Evolutionary conservation across 169 alveolate species (phyloP), one percentile per base, ranked within the genome.

Genomic region (Plasmodium inui): DNA sequence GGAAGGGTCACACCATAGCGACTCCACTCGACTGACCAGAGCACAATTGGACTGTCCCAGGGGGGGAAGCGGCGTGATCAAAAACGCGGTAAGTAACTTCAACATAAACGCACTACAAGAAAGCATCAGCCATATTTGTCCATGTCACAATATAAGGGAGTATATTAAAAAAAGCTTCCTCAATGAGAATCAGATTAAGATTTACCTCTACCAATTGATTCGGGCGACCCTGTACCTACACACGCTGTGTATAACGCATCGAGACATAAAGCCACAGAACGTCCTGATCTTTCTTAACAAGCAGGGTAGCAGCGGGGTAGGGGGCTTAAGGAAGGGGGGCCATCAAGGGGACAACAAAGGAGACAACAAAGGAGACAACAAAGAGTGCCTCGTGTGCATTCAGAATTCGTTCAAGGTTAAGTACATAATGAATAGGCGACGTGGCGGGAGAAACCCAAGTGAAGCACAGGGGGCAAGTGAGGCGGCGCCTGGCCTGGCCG

Each of bases 221-320:
- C 93, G 99, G 93, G 98, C 99, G 9, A 96, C 99, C 53, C 99
- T 99, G 61, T 99, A 98, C 92, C 97, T 99, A 28, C 99, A 99
- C 82, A 96, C 99, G 10, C 94, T 97, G 53, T 99, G 99, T 2
- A 97, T 99, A 61, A 98, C 99, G 83, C 99, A 99, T 95, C 97
- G 99, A 84, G 99, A 99, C 84, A 98, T 99, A 82, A 99, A 99
- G 92, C 99, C 99, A 17, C 99, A 99, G 94, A 99, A 99, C 95
- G 96, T 99, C 37, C 98, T 99, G 26, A 99, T 99, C 17, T 86
- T 86, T 76, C 32, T 86, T 12, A 86, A 86, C 46, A 86, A 86
- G 53, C 8, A 83, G 1, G 39, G 46, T 37, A 57, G 55, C 37
- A 2, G 3, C 17, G 26, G 12, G 14, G 71, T 2, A 9, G 61